Evolutionary conservation across 345 rosid genomes (phyloP), one percentile per base, ranked within the genome.

Genomic region (Isatis tinctoria): DNA sequence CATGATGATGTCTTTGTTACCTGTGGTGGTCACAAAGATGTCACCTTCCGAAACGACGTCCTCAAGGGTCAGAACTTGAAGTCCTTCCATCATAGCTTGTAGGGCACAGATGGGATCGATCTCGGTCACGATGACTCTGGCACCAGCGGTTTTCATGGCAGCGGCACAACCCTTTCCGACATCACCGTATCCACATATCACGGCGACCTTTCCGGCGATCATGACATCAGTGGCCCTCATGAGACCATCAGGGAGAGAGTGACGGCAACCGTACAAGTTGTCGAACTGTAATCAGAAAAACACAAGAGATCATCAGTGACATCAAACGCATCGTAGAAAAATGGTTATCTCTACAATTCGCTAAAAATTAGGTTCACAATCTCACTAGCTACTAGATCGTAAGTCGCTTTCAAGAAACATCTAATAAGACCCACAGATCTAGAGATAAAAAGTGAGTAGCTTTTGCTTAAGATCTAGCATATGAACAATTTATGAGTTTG

Each of bases 211-310:
- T 1, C 97, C 96, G 3, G 97, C 97, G 63, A 93, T 93, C 98
- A 93, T 93, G 20, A 93, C 97, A 79, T 93, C 97, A 11, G 98
- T 93, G 2, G 98, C 98, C 67, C 98, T 93, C 98, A 90, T 93
- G 87, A 93, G 82, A 72, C 98, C 97, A 65, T 93, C 98, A 12
- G 98, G 97, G 43, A 93, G 98, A 36, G 98, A 90, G 93, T 93
- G 98, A 54, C 98, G 97, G 85, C 97, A 90, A 10, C 97, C 98
- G 43, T 90, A 93, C 87, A 93, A 86, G 82, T 90, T 93, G 60
- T 90, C 97, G 4, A 93, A 93, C 98, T 92, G 89, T 30, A 9
- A 4, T 5, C 28, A 32, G 0, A 63, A 2, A n/a, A 24, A 9
- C 40, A 51, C 30, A 32, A 8, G 0, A 54, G 44, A 14, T 41